Percentiles rank a stretch among this genome's conserved stretches.
These are phyloP conservation scores for Phaffomyces antillensis DNA, from an alignment of 805 yeast genomes.

Conservation along the genomic window DNA sequence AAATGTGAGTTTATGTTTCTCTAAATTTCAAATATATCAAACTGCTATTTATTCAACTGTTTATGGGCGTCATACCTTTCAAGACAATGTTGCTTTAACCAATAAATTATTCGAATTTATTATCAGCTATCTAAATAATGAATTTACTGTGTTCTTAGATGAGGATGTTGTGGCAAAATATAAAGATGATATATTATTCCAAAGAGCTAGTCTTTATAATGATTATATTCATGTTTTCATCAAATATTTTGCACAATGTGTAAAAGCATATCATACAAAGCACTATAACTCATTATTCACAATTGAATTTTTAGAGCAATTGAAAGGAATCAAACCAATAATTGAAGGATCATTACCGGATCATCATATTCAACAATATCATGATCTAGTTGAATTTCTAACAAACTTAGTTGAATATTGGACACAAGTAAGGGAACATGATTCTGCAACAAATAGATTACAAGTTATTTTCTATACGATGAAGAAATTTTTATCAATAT, in stretches of 20 bases:
- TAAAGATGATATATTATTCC: conserved; percentile 8
- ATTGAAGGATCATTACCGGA: conserved; percentile 12
- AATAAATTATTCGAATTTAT: conserved; percentile 19
- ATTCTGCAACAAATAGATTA: conserved; percentile 13
- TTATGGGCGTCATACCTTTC: conserved; percentile 16
- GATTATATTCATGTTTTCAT: conserved; percentile 18
- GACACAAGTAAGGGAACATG: conserved; percentile 5
- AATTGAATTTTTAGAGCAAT: conserved; percentile 22
- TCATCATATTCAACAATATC: conserved; percentile 10
- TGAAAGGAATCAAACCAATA: conserved; percentile 12
- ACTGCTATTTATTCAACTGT: conserved; percentile 16
- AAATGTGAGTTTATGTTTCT: conserved; percentile 18
- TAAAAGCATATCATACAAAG: conserved; percentile 26
- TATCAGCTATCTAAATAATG: conserved; percentile 13
- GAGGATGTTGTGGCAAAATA: conserved; percentile 8
- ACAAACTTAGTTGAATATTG: conserved; percentile 11
- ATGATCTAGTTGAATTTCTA: conserved; percentile 13
- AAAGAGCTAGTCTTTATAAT: conserved; percentile 17
- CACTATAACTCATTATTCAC: conserved; percentile 25
- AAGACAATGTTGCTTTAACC: conserved; percentile 17
- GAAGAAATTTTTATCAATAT: conserved; percentile 17
- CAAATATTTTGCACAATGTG: conserved; percentile 24
- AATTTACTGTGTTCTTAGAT: conserved; percentile 14
- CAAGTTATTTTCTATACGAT: conserved; percentile 21
- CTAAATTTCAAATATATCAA: conserved; percentile 21